Base-by-base conservation (phyloP, 805 yeast genomes). In the Deakozyma indianensis region DNA sequence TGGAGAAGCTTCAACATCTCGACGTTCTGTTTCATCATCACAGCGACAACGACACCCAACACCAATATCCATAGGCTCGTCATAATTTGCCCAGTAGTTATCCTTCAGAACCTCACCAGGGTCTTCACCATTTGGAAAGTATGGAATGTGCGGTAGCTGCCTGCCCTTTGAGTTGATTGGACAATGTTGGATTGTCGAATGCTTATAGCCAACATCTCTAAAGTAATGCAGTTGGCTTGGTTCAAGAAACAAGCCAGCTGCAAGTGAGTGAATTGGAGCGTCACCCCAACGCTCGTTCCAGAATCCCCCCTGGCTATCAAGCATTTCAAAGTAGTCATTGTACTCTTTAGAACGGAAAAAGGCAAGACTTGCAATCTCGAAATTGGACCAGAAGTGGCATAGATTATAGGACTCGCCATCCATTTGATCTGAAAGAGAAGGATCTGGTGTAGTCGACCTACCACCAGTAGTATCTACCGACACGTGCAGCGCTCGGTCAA, bases 201-300 rank as follows among this genome's bases (percentile, higher is more conserved):
- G 96, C 47, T 75, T 70, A 62, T 88, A 90, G 0, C 97, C 97
- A 51, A 90, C 80, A 57, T 90, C 96, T 50, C 96, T 67, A 64
- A 90, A 90, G 63, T 87, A 90, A 63, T 90, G 96, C 7, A 90
- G 66, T 47, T 88, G 84, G 1, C 73, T 66, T 2, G 78, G 61
- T 48, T 81, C 70, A 38, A 88, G 65, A 54, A 83, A 68, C 73
- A 92, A 69, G 0, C 86, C 90, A 3, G 83, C 75, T 0, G 94
- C 97, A 21, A 92, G 62, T 0, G 96, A 80, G 60, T 87, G 96
- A 3, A 90, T 78, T 0, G 96, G 95, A 0, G 96, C 96, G 68
- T 90, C 97, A 1, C 97, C 97, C 97, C 97, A 90, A 56, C 98
- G 67, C 60, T 92, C 96, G 45, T 74, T 71, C 71, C 78, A 87